A percentile compares a stretch with the other conserved stretches of the same genome.
Evolutionary conservation across 2,329 filamentous ascomycete genomes (phyloP).

Genomic region (Xylariaceae sp.): DNA sequence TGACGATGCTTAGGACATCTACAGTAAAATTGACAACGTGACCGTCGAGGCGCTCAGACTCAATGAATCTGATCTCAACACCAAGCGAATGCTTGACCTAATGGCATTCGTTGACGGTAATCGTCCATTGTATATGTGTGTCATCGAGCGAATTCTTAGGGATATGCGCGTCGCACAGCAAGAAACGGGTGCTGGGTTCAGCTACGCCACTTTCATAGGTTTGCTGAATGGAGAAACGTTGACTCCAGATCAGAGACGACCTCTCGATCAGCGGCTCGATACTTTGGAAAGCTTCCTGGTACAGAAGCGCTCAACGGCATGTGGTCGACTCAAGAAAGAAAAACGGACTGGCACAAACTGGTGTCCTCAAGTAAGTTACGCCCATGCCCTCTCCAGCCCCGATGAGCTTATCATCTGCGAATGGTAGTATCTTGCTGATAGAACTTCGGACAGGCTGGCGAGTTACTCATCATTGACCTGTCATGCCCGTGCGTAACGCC

Average conservation of each 20-base stretch:
- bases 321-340: background rate
- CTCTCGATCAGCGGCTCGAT: conserved; percentile 56
- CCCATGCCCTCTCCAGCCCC: no score
- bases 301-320: conserved; percentile 9
- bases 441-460: conserved; percentile 33
- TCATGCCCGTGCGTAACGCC: conserved; percentile 67
- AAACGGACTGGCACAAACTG: conserved; percentile 22
- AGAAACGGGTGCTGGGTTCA: conserved; percentile 31
- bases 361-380: conserved; percentile 19
- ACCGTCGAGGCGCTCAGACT: conserved; percentile 47
- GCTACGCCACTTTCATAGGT: conserved; percentile 45
- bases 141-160: conserved; percentile 51
- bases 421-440: background rate
- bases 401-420: no score
- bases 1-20: conserved; percentile 31
- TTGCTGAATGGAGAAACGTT: conserved; percentile 35
- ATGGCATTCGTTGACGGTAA: conserved; percentile 47
- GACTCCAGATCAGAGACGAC: conserved; percentile 42
- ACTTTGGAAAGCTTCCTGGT: conserved; percentile 61
- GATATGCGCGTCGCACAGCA: conserved; percentile 49
- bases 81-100: conserved; percentile 53
- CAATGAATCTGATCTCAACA: conserved; percentile 49
- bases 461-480: conserved; percentile 65
- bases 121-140: conserved; percentile 55
- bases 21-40: conserved; percentile 38